Evolutionary conservation across 805 yeast species (phyloP).

Genomic region (Saccharomycopsis lassenensis): DNA sequence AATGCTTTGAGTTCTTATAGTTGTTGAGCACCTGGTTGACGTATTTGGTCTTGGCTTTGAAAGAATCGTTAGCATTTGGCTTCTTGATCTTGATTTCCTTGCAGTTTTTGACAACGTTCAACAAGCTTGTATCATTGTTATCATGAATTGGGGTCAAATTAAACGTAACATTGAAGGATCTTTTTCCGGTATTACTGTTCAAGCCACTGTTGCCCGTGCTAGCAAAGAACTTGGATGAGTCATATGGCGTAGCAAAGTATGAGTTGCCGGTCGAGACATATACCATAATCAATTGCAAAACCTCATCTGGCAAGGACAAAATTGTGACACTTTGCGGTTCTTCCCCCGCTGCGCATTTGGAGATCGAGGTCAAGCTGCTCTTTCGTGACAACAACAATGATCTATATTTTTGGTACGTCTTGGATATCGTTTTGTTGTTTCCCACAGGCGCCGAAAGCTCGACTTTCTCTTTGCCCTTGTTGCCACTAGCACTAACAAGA

Average conservation of each 20-base stretch:
- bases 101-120: neutral
- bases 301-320: conserved; percentile 14
- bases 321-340: conserved; percentile 1
- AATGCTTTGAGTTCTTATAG: conserved; percentile 11
- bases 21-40: conserved; percentile 13
- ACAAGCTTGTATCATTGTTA: neutral
- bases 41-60: conserved; percentile 4
- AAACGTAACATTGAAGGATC: conserved; percentile 6
- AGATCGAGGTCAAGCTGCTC: conserved; percentile 3
- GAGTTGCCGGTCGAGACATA: conserved; percentile 9
- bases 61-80: conserved; percentile 3
- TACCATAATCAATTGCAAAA: conserved; percentile 8
- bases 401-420: conserved; percentile 16
- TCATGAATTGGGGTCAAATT: conserved; percentile 2
- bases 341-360: neutral
- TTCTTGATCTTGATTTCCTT: conserved; percentile 2
- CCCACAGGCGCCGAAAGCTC: no score
- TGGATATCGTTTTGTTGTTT: conserved; percentile 3
- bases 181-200: neutral
- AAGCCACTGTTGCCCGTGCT: neutral
- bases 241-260: conserved; percentile 5
- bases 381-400: conserved; percentile 10
- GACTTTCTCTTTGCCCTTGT: no score
- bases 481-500: neutral
- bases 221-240: neutral